These are phyloP conservation scores for Halophytophthora polymorphica DNA, from an alignment of 352 stramenopile species.

Conservation along the genomic window DNA sequence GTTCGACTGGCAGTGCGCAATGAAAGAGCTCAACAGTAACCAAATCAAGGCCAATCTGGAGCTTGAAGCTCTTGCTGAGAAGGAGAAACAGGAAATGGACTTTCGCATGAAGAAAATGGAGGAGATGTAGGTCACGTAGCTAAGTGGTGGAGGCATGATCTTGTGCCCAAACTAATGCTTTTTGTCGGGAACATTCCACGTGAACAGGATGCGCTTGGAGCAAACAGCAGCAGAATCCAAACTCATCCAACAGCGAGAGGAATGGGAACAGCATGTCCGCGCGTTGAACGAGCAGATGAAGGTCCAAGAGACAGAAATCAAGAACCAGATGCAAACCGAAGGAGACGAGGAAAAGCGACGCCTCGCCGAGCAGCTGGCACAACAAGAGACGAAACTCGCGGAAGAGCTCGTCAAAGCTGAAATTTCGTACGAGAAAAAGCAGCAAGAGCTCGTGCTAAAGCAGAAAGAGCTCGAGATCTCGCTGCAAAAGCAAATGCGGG, in stretches of 20 bases:
- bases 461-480: constrained; percentile 69
- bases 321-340: constrained; percentile 70
- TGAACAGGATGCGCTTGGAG: constrained; percentile 47
- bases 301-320: constrained; percentile 65
- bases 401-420: constrained; percentile 77
- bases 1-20: constrained; percentile 74
- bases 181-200: not conserved
- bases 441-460: constrained; percentile 58
- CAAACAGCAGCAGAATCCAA: constrained; percentile 62
- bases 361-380: constrained; percentile 65
- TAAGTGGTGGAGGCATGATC: not conserved
- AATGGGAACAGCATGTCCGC: constrained; percentile 68
- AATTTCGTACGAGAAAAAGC: constrained; percentile 74
- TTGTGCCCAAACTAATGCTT: not conserved
- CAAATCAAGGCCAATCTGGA: constrained; percentile 64
- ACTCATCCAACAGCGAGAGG: constrained; percentile 52
- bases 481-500: constrained; percentile 77
- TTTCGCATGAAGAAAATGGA: constrained; percentile 66
- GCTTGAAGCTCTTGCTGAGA: constrained; percentile 50
- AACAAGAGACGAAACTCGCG: constrained; percentile 73
- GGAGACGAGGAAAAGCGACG: constrained; percentile 72
- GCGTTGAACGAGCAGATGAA: constrained; percentile 77
- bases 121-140: constrained; percentile 38
- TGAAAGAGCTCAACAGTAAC: constrained; percentile 79
- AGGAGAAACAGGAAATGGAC: constrained; percentile 82